These are phyloP conservation scores for Trichoderma endophyticum DNA, from an alignment of 2,329 filamentous ascomycete genomes.

Conservation along the genomic window DNA sequence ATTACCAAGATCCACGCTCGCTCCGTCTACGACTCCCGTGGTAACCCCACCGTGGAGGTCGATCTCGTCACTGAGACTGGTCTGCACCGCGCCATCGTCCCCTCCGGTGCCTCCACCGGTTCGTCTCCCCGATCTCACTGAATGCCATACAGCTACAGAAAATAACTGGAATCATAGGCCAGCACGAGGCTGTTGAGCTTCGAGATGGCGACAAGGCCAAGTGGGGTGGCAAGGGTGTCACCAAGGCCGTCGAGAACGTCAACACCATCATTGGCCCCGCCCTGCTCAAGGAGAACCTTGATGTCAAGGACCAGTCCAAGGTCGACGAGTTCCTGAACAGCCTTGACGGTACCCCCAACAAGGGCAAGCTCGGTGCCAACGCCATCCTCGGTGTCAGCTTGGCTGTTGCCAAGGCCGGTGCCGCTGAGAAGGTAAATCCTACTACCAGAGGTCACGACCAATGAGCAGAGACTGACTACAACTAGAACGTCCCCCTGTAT, in stretches of 20 bases:
- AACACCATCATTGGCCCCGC: conserved; percentile 77
- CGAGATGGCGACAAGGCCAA: conserved; percentile 85
- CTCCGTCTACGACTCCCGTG: conserved; percentile 97
- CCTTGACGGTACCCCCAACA: conserved; percentile 81
- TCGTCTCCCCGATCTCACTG: conserved; percentile 38
- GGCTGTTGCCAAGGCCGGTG: conserved; percentile 83
- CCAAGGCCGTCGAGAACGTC: conserved; percentile 82
- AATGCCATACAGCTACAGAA: conserved; percentile 21
- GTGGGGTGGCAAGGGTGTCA: conserved; percentile 84
- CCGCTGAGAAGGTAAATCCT: conserved; percentile 72
- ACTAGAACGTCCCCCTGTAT: conserved; percentile 74
- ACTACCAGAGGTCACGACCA: neutral
- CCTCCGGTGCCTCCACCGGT: conserved; percentile 94
- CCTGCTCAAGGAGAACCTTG: conserved; percentile 76
- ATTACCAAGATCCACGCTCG: conserved; percentile 89
- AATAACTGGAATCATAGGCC: conserved; percentile 52
- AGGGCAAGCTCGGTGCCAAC: conserved; percentile 84
- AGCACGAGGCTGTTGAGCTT: conserved; percentile 88
- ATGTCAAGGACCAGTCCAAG: conserved; percentile 82
- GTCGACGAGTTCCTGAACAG: conserved; percentile 82
- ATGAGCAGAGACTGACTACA: conserved; percentile 4
- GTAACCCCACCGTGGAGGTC: conserved; percentile 98
- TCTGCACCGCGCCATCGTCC: conserved; percentile 95
- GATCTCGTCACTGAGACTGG: conserved; percentile 95
- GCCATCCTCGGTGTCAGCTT: conserved; percentile 82